A percentile compares a stretch with the other conserved stretches of the same genome.
phyloP scores from a whole-genome alignment of 768 basidiomycete species.

The Trametes cingulata region DNA sequence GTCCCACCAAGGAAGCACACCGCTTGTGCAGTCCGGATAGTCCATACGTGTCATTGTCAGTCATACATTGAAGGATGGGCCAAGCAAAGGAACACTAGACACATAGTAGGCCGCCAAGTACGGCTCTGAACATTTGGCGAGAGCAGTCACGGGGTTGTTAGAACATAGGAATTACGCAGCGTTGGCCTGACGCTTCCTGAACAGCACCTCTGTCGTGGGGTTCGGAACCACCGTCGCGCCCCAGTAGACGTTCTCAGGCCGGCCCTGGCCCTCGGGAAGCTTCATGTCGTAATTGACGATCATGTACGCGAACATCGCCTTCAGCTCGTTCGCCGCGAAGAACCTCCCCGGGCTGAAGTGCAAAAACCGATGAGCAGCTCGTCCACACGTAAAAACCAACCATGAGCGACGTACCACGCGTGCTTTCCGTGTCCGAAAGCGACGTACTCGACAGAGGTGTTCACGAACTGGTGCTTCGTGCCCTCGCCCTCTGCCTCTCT shows the following conservation, averaged over 20 bases:
- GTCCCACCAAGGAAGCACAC: no score
- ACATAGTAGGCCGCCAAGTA: no score
- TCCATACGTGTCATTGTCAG: no score
- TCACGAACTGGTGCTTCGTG: constrained; percentile 37
- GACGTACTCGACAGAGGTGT: constrained; percentile 30
- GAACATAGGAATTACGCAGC: background rate
- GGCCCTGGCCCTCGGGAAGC: constrained; percentile 22
- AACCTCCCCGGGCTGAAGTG: constrained; percentile 36
- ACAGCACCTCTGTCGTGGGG: constrained; percentile 23
- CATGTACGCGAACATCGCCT: constrained; percentile 36
- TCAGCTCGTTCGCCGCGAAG: constrained; percentile 38
- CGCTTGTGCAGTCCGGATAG: no score
- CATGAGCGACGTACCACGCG: constrained; percentile 28
- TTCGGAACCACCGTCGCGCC: constrained; percentile 22
- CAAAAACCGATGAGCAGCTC: background rate
- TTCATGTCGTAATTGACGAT: constrained; percentile 34
- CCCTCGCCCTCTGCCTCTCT: constrained; percentile 35
- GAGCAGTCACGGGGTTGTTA: no score
- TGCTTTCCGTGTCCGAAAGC: constrained; percentile 34
- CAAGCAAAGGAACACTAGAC: no score
- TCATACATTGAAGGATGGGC: no score
- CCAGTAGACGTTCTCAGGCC: constrained; percentile 23
- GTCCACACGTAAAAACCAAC: no score
- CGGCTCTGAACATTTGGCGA: no score
- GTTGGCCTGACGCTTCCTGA: constrained; percentile 15